A percentile compares a stretch with the other conserved stretches of the same genome.
Conservation (phyloP, 2,329 filamentous ascomycete species). For the Colletotrichum neosansevieriae region DNA sequence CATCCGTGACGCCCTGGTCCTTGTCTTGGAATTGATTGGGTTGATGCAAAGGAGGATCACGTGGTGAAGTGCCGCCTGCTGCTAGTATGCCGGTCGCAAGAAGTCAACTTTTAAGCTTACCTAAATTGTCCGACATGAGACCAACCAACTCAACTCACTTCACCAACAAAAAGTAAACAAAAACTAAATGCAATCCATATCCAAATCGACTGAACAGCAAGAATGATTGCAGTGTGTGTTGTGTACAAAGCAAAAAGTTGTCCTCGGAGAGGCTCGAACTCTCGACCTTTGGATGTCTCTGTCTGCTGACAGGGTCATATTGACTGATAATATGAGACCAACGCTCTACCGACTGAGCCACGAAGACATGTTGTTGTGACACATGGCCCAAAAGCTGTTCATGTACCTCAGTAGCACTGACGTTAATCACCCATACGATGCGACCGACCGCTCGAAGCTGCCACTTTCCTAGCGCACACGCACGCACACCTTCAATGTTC, state of each 20-base stretch:
- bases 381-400: fast-evolving
- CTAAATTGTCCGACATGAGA: no score
- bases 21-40: slow-evolving; percentile 1
- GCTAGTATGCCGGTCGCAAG: neutral
- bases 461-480: no score
- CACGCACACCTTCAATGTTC: no score
- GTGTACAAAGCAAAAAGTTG: neutral
- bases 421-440: no score
- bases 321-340: slow-evolving; percentile 34
- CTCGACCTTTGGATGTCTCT: slow-evolving; percentile 38
- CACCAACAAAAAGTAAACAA: no score
- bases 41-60: neutral
- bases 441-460: no score
- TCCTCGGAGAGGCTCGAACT: slow-evolving; percentile 39
- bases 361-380: slow-evolving; percentile 2
- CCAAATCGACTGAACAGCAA: no score
- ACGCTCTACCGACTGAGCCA: slow-evolving; percentile 40
- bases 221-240: no score
- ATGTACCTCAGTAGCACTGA: neutral
- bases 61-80: neutral
- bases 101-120: no score
- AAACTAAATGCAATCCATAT: no score
- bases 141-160: no score
- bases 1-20: slow-evolving; percentile 16
- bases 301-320: slow-evolving; percentile 12